Evolutionary conservation across 345 rosid species (phyloP).

Genomic region (Dimocarpus longan): DNA sequence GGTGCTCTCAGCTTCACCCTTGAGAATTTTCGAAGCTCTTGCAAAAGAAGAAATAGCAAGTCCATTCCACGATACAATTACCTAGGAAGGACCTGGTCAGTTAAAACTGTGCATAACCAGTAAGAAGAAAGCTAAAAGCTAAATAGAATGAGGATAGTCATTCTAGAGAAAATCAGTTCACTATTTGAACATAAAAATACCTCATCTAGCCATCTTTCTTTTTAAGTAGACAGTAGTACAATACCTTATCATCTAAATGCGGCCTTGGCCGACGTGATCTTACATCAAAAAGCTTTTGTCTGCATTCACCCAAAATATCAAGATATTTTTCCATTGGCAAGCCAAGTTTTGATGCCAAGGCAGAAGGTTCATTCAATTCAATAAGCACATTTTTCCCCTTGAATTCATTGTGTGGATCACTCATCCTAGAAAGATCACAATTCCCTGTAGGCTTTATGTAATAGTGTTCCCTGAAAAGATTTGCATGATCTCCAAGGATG

Average conservation of each 20-base stretch:
- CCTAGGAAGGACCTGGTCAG: constrained; percentile 44
- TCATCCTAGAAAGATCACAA: constrained; percentile 82
- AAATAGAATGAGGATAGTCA: constrained; percentile 3
- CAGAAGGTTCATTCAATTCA: constrained; percentile 64
- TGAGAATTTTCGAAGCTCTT: constrained; percentile 83
- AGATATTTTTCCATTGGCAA: constrained; percentile 64
- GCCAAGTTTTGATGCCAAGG: constrained; percentile 62
- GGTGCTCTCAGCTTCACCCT: constrained; percentile 51
- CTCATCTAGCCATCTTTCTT: constrained; percentile 59
- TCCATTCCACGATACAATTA: constrained; percentile 95
- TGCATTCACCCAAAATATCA: constrained; percentile 72
- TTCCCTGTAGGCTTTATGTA: constrained; percentile 79
- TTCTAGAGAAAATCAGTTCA: neutral
- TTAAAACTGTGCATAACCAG: constrained; percentile 10
- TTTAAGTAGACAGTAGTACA: neutral
- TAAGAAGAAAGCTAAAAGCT: constrained; percentile 8
- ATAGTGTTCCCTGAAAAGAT: constrained; percentile 76
- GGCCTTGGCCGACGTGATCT: constrained; percentile 78
- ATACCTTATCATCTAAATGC: constrained; percentile 92
- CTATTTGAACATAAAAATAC: constrained; percentile 22
- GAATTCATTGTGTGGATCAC: constrained; percentile 90
- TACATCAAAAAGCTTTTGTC: constrained; percentile 69
- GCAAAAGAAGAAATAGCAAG: constrained; percentile 84
- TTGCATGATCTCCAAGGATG: constrained; percentile 70
- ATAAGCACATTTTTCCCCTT: constrained; percentile 80